These are phyloP conservation scores for peach (Prunus persica) DNA, from an alignment of 306 rosid genomes.

Conservation along the genomic window DNA sequence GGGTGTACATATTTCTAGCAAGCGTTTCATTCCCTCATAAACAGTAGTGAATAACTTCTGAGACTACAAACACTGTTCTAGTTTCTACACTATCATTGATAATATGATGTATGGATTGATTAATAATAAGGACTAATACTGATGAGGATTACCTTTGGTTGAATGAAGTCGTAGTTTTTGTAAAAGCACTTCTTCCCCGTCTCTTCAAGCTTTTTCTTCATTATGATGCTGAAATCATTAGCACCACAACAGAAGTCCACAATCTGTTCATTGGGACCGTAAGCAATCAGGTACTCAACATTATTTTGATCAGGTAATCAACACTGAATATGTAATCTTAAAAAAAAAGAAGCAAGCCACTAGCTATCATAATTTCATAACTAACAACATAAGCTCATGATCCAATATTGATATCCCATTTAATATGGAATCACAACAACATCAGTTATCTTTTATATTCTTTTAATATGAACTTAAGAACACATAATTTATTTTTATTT, in stretches of 20 bases:
- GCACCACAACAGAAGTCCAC: constrained; percentile 98
- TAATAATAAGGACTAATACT: constrained; percentile 8
- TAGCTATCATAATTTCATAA: background rate
- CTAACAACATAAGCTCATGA: background rate
- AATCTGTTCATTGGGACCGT: constrained; percentile 52
- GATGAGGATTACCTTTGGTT: constrained; percentile 60
- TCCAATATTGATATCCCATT: background rate
- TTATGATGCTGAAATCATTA: constrained; percentile 77
- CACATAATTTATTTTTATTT: too few species aligned
- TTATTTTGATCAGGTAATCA: too few species aligned
- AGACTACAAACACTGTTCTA: background rate
- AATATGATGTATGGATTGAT: background rate
- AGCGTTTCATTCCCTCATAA: background rate
- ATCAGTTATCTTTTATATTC: background rate
- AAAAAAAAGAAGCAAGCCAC: background rate
- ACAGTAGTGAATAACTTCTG: background rate
- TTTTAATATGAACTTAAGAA: background rate
- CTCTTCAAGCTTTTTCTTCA: constrained; percentile 84
- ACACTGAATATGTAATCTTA: too few species aligned
- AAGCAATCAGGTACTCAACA: constrained; percentile 25
- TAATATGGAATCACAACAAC: background rate
- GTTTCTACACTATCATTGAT: background rate
- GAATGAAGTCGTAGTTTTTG: constrained; percentile 75
- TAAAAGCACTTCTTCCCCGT: constrained; percentile 68
- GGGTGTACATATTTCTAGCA: background rate